A percentile compares a stretch with the other conserved stretches of the same genome.
phyloP scores from a whole-genome alignment of 2,329 filamentous ascomycete species.

The Pseudogymnoascus sp. region DNA sequence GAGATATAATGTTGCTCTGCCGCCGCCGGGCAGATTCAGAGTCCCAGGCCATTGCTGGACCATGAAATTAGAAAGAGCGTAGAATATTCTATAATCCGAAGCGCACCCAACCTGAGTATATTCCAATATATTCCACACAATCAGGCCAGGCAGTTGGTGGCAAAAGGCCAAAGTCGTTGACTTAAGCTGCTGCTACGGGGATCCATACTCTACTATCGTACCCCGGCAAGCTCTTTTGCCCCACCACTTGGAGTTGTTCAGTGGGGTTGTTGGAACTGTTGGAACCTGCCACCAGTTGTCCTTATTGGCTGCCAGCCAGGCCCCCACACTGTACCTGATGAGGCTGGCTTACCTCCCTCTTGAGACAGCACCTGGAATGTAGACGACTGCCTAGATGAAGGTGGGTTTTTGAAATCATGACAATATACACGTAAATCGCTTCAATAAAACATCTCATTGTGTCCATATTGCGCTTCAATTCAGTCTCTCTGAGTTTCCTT shows the following conservation, averaged over 20 bases:
- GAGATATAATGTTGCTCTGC: conserved; percentile 21
- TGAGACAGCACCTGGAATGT: not conserved
- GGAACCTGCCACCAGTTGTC: not conserved
- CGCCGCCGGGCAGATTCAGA: conserved; percentile 21
- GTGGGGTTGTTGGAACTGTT: not conserved
- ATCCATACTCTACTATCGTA: not conserved
- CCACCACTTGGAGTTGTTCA: conserved; percentile 1
- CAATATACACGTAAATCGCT: not conserved
- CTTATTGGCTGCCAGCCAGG: not conserved
- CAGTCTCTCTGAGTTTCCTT: not conserved
- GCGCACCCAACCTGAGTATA: not conserved
- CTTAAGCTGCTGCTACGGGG: not conserved
- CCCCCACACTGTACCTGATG: not conserved
- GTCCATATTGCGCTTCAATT: not conserved
- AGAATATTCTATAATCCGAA: not conserved
- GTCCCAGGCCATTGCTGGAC: conserved; percentile 17
- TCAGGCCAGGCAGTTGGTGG: not conserved
- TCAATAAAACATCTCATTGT: not conserved
- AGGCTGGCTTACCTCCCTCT: not conserved
- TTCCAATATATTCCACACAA: not conserved
- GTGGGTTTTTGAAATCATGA: not conserved
- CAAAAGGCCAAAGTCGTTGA: conserved; percentile 1
- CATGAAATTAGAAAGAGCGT: not conserved
- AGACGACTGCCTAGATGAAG: not conserved
- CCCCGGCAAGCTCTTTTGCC: not conserved